These are phyloP conservation scores for Leccinum arenicola DNA, from an alignment of 768 basidiomycete genomes.

Conservation along the genomic window DNA sequence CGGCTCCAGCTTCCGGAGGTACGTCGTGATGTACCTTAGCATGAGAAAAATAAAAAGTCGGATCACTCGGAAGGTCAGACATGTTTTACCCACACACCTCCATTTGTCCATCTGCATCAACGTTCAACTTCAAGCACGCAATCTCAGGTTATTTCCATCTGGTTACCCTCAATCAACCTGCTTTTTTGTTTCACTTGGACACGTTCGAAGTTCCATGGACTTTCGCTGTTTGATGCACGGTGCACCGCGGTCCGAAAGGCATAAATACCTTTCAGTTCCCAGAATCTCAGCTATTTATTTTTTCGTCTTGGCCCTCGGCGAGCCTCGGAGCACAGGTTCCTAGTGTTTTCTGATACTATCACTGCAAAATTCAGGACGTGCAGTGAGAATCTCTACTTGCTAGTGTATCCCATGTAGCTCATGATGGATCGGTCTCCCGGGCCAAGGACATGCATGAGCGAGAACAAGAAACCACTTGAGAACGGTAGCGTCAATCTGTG, in stretches of 20 bases:
- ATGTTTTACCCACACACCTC: neutral
- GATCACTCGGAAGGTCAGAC: neutral
- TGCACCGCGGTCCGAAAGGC: neutral
- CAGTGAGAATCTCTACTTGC: neutral
- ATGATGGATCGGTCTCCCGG: neutral
- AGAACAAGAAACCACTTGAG: neutral
- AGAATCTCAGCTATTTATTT: neutral
- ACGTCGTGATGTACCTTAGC: neutral
- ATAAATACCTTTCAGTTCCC: neutral
- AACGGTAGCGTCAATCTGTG: neutral
- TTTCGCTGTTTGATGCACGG: neutral
- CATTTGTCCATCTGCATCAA: neutral
- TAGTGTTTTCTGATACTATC: neutral
- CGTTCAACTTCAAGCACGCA: neutral
- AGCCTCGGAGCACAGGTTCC: neutral
- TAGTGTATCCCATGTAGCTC: neutral
- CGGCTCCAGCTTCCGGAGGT: neutral
- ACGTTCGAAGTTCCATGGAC: neutral
- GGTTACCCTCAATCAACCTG: neutral
- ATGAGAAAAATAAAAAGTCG: neutral
- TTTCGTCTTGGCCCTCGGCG: neutral
- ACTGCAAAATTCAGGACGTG: neutral
- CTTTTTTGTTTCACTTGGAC: neutral
- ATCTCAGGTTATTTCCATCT: neutral
- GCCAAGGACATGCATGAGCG: neutral